These are phyloP conservation scores for Pythium insidiosum DNA, from an alignment of 352 stramenopile species.

Conservation along the genomic window DNA sequence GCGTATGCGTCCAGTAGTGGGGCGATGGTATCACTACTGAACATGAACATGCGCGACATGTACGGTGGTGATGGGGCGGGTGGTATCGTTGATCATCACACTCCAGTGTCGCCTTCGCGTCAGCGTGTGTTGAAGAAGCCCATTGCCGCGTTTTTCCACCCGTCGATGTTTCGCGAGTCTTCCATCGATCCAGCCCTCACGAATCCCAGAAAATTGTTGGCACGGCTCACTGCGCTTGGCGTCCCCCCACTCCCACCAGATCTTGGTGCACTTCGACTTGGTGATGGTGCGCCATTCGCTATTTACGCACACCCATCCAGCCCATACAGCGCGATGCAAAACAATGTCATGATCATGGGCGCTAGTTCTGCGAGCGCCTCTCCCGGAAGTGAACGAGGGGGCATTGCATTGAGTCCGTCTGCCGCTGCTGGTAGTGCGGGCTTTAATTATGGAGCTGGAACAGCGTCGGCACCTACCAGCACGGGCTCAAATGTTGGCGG, in stretches of 20 bases:
- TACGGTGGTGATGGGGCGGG: constrained; percentile 61
- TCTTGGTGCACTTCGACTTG: constrained; percentile 75
- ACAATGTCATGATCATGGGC: background rate
- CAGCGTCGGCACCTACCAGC: background rate
- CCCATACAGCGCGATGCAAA: constrained; percentile 40
- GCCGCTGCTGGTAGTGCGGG: background rate
- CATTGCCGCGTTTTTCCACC: constrained; percentile 12
- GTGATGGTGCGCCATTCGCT: constrained; percentile 60
- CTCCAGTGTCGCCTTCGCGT: constrained; percentile 45
- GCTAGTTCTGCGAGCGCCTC: background rate
- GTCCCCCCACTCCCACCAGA: constrained; percentile 90
- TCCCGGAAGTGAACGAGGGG: constrained; percentile 9
- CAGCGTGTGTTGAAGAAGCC: constrained; percentile 49
- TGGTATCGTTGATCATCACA: constrained; percentile 43
- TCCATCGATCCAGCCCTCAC: constrained; percentile 72
- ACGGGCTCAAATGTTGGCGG: constrained; percentile 16
- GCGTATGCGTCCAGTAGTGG: constrained; percentile 47
- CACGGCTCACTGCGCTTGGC: constrained; percentile 86
- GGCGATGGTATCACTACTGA: constrained; percentile 66
- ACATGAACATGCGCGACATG: constrained; percentile 76
- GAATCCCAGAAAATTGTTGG: constrained; percentile 81
- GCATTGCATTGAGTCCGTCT: constrained; percentile 6
- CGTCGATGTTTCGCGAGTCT: constrained; percentile 27
- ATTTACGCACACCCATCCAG: constrained; percentile 71
- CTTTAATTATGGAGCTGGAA: constrained; percentile 4